Conservation (phyloP, 352 stramenopile genomes). For the Saprolegnia diclina region DNA sequence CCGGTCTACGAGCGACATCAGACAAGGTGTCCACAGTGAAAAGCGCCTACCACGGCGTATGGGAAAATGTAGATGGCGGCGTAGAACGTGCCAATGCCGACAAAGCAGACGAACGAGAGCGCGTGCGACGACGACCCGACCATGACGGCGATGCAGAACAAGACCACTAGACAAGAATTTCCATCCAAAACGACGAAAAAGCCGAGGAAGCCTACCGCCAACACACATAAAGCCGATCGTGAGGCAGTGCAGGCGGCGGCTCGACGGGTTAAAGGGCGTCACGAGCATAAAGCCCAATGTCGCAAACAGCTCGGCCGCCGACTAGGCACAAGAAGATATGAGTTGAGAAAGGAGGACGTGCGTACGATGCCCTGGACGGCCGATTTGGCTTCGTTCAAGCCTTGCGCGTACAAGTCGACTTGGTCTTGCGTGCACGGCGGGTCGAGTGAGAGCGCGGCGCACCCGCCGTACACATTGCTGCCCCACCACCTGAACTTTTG, state of each 20-base stretch:
- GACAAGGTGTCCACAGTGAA: neutral
- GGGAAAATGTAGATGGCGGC: constrained; percentile 60
- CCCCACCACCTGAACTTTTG: constrained; percentile 74
- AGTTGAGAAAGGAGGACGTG: constrained; percentile 38
- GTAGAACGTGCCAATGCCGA: constrained; percentile 56
- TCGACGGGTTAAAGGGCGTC: constrained; percentile 46
- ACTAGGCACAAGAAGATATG: constrained; percentile 33
- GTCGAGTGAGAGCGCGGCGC: constrained; percentile 20
- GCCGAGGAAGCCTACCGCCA: neutral
- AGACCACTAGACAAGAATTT: constrained; percentile 31
- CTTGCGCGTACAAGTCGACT: constrained; percentile 42
- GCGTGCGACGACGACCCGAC: constrained; percentile 43
- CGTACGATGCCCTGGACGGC: constrained; percentile 31
- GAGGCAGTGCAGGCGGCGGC: constrained; percentile 23
- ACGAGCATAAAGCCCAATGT: constrained; percentile 50
- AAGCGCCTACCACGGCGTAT: constrained; percentile 49
- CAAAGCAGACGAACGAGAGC: constrained; percentile 49
- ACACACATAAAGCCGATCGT: constrained; percentile 5
- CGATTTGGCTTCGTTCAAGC: constrained; percentile 55
- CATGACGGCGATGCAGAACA: constrained; percentile 45
- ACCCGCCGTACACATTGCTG: constrained; percentile 58
- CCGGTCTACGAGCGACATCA: constrained; percentile 29
- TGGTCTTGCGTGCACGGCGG: constrained; percentile 33
- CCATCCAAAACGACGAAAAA: neutral
- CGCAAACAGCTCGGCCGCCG: constrained; percentile 48